Evolutionary conservation across 2,329 filamentous ascomycete species (phyloP).

Genomic region (Didymella pomorum): DNA sequence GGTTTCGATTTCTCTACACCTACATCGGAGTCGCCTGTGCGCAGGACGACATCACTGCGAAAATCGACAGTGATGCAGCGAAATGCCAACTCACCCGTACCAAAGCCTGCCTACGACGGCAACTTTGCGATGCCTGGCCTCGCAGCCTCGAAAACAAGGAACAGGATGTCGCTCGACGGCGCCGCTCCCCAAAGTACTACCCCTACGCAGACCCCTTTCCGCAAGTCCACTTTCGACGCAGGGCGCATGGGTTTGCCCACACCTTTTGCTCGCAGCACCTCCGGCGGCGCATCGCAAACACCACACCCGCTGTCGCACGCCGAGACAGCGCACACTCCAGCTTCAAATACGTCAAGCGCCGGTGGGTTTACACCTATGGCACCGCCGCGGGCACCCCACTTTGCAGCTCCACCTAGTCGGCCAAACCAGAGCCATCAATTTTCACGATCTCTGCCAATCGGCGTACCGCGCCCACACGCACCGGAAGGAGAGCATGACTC

Average conservation of each 20-base stretch:
- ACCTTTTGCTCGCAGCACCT: slow-evolving; percentile 33
- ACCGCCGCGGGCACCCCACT: slow-evolving; percentile 44
- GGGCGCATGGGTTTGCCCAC: slow-evolving; percentile 37
- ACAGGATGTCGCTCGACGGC: slow-evolving; percentile 81
- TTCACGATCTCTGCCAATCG: slow-evolving; percentile 78
- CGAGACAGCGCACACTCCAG: slow-evolving; percentile 85
- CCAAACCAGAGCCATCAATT: slow-evolving; percentile 55
- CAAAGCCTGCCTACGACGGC: slow-evolving; percentile 51
- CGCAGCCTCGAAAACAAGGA: slow-evolving; percentile 66
- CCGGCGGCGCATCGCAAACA: slow-evolving; percentile 30
- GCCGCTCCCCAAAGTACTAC: slow-evolving; percentile 71
- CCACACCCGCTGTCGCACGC: slow-evolving; percentile 87
- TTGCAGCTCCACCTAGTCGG: slow-evolving; percentile 31
- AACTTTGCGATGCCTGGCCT: slow-evolving; percentile 64
- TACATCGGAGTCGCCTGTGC: slow-evolving; percentile 42
- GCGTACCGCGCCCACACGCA: slow-evolving; percentile 62
- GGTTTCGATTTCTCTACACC: slow-evolving; percentile 51
- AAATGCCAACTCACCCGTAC: slow-evolving; percentile 55
- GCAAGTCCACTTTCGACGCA: slow-evolving; percentile 43
- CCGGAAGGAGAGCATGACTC: slow-evolving; percentile 60
- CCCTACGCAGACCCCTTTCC: slow-evolving; percentile 70
- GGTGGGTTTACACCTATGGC: slow-evolving; percentile 65
- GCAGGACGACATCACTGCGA: slow-evolving; percentile 74
- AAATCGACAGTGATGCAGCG: slow-evolving; percentile 90
- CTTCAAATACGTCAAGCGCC: slow-evolving; percentile 81